Conservation (phyloP, 306 rosid genomes). For the Prunus mira region DNA sequence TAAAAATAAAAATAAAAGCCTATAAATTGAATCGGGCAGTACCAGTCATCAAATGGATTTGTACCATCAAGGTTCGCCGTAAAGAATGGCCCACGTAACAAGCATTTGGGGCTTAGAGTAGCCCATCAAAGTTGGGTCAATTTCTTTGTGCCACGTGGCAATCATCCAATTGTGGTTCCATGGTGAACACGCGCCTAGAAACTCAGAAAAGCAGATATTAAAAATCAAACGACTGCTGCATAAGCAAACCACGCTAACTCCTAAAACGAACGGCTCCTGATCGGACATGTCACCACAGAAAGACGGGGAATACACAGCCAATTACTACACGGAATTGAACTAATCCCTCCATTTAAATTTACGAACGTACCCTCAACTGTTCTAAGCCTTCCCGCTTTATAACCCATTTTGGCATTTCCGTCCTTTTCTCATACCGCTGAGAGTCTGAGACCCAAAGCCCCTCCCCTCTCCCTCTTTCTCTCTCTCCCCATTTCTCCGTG, state of each 20-base stretch:
- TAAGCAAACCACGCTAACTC: slow-evolving; percentile 26
- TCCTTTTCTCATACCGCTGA: slow-evolving; percentile 4
- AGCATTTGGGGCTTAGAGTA: neutral
- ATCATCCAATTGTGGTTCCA: neutral
- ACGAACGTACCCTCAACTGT: slow-evolving; percentile 17
- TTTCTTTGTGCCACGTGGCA: neutral
- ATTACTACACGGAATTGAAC: slow-evolving; percentile 16
- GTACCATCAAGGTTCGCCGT: neutral
- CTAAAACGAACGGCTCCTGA: neutral
- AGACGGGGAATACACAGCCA: neutral
- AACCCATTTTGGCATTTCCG: slow-evolving; percentile 22
- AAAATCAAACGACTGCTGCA: slow-evolving; percentile 7
- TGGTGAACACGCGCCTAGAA: slow-evolving; percentile 31
- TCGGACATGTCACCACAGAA: slow-evolving; percentile 38
- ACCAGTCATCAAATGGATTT: neutral
- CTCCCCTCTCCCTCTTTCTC: neutral
- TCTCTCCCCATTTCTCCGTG: neutral
- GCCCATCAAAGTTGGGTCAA: neutral
- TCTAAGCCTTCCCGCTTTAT: neutral
- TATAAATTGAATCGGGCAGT: too few species aligned
- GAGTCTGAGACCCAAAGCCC: neutral
- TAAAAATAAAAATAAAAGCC: rapidly evolving
- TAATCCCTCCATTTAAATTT: neutral
- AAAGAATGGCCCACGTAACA: too few species aligned
- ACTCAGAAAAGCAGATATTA: neutral